Evolutionary conservation across 345 rosid species (phyloP).

Genomic region (Luvunga scandens): DNA sequence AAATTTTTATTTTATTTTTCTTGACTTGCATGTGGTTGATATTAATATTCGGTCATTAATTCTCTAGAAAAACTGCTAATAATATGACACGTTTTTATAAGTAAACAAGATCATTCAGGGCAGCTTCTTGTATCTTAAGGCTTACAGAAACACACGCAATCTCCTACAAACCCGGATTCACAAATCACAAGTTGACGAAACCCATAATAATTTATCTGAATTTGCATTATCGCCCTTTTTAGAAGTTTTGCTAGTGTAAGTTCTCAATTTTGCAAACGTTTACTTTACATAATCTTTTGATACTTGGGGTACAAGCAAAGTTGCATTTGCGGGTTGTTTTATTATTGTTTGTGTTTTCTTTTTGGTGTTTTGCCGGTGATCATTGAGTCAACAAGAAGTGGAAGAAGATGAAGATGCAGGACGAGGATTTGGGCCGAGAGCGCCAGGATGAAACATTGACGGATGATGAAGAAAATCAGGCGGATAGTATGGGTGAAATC

Average conservation of each 20-base stretch:
- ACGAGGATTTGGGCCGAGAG: constrained; percentile 64
- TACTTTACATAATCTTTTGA: not conserved
- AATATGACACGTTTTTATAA: not conserved
- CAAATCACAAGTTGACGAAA: constrained; percentile 1
- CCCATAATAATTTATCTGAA: not conserved
- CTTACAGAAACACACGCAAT: constrained; percentile 5
- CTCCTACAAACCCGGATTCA: not conserved
- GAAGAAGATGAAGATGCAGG: constrained; percentile 44
- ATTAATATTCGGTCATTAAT: constrained; percentile 11
- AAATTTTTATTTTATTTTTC: no score
- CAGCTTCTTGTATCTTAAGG: not conserved
- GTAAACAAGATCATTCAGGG: not conserved
- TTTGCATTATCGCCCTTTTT: not conserved
- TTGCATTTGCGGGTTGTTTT: not conserved
- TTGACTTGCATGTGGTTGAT: constrained; percentile 5
- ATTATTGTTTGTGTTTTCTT: not conserved
- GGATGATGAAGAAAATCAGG: constrained; percentile 80
- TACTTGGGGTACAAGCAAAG: not conserved
- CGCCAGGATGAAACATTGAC: constrained; percentile 65
- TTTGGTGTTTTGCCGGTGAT: not conserved
- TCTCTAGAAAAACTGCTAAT: not conserved
- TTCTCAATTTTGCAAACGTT: not conserved
- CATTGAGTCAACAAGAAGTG: constrained; percentile 11
- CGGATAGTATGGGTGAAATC: constrained; percentile 41
- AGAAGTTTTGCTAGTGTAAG: not conserved